A percentile compares a stretch with the other conserved stretches of the same genome.
These are phyloP conservation scores for Coprinopsis strossmayeri DNA, from an alignment of 768 basidiomycete genomes.

Conservation along the genomic window DNA sequence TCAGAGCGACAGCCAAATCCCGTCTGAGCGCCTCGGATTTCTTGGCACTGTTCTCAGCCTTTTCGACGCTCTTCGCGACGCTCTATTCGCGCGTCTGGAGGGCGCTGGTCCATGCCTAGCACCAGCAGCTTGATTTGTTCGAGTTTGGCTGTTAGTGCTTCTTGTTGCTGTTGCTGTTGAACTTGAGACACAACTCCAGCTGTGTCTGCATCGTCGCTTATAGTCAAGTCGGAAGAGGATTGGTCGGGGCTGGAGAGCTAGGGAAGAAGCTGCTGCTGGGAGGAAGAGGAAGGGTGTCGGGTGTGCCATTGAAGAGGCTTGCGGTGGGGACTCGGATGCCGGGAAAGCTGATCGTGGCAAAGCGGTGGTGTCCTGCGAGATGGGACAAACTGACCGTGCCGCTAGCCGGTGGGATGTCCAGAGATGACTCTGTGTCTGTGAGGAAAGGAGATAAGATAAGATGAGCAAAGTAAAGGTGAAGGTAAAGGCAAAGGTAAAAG, in stretches of 20 bases:
- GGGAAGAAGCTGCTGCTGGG: not conserved
- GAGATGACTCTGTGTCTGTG: no score
- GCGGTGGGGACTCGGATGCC: constrained; percentile 7
- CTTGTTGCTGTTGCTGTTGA: not conserved
- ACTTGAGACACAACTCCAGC: not conserved
- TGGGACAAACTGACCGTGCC: constrained; percentile 12
- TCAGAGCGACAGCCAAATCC: constrained; percentile 20
- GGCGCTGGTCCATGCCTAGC: constrained; percentile 70
- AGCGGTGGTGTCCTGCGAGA: constrained; percentile 22
- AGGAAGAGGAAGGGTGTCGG: constrained; percentile 6
- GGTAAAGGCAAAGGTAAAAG: not conserved
- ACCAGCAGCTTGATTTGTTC: constrained; percentile 65
- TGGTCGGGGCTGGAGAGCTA: not conserved
- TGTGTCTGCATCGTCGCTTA: no score
- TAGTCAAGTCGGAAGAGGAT: no score
- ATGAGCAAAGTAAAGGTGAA: not conserved
- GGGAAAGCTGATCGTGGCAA: constrained; percentile 23
- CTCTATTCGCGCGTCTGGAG: constrained; percentile 58
- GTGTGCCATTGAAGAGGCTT: constrained; percentile 7
- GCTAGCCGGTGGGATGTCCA: constrained; percentile 25
- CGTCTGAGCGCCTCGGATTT: constrained; percentile 45
- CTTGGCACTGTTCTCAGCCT: constrained; percentile 53
- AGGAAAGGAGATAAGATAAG: no score
- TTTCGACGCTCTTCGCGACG: constrained; percentile 50
- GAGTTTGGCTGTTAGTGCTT: constrained; percentile 37